phyloP scores from a whole-genome alignment of 192 early-diverging fungal species.

The Coemansia sp. region DNA sequence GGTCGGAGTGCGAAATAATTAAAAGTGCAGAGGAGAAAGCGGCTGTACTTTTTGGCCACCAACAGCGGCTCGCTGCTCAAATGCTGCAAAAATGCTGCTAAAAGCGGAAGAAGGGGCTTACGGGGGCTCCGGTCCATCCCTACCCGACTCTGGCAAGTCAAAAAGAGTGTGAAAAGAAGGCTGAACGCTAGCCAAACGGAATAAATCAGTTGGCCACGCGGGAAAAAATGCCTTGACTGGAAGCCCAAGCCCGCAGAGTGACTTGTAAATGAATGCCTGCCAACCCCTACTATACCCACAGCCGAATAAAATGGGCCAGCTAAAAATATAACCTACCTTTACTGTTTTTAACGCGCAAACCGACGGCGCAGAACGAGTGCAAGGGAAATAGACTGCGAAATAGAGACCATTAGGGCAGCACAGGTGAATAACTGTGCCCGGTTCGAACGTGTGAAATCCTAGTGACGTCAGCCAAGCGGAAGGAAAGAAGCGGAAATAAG shows the following conservation, averaged over 20 bases:
- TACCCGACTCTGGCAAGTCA: background rate
- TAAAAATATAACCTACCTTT: background rate
- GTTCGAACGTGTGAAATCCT: background rate
- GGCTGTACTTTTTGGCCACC: background rate
- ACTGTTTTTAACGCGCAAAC: slow-evolving; percentile 1
- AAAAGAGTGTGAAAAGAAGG: background rate
- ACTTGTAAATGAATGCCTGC: background rate
- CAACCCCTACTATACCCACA: background rate
- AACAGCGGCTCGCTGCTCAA: background rate
- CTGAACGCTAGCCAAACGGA: background rate
- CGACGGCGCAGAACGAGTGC: background rate
- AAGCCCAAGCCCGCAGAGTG: background rate
- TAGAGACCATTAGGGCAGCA: slow-evolving; percentile 12
- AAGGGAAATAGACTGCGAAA: background rate
- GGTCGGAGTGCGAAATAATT: background rate
- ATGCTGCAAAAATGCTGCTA: background rate
- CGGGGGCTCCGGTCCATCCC: background rate
- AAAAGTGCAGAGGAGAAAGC: background rate
- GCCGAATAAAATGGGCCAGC: background rate
- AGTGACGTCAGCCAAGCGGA: slow-evolving; percentile 4
- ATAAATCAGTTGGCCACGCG: background rate
- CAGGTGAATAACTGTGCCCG: background rate
- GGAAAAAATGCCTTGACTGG: background rate
- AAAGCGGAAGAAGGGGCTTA: background rate
- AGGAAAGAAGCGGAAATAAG: background rate